A percentile compares a stretch with the other conserved stretches of the same genome.
phyloP scores from a whole-genome alignment of 2,329 filamentous ascomycete species.

The Colletotrichum brevisporum region DNA sequence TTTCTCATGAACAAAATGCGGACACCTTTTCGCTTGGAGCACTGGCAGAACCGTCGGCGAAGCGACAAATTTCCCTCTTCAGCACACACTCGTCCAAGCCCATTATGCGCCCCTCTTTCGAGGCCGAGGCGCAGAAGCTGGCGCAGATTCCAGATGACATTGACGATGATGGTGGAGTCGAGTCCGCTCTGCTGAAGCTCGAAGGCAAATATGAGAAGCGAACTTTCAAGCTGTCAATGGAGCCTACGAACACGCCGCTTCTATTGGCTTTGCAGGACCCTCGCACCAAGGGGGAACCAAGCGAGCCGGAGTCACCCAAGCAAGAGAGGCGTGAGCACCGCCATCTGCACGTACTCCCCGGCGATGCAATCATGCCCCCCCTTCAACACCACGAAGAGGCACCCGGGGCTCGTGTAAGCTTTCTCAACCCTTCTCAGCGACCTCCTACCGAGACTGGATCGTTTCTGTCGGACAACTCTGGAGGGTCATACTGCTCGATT shows the following conservation, averaged over 20 bases:
- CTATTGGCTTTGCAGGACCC: constrained; percentile 38
- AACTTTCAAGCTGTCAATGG: constrained; percentile 57
- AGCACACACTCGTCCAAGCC: constrained; percentile 75
- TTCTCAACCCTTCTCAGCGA: constrained; percentile 45
- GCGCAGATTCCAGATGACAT: constrained; percentile 88
- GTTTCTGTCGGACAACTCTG: constrained; percentile 73
- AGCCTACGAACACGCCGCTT: constrained; percentile 48
- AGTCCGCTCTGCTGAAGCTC: constrained; percentile 91
- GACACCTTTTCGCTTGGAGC: constrained; percentile 72
- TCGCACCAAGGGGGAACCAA: background rate
- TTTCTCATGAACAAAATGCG: constrained; percentile 52
- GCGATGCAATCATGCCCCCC: constrained; percentile 53
- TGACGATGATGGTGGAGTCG: constrained; percentile 86
- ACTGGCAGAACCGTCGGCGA: constrained; percentile 65
- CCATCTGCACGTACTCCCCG: constrained; percentile 57
- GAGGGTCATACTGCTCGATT: constrained; percentile 82
- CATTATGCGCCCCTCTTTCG: constrained; percentile 81
- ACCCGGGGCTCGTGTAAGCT: constrained; percentile 42
- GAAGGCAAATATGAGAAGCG: constrained; percentile 85
- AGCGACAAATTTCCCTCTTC: constrained; percentile 65
- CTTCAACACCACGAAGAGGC: constrained; percentile 41
- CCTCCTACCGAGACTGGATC: constrained; percentile 58
- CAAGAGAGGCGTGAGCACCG: constrained; percentile 62
- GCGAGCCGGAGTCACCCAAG: constrained; percentile 46
- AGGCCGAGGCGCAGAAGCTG: constrained; percentile 88